These are phyloP conservation scores for Bombardia bombarda DNA, from an alignment of 495 filamentous ascomycete species.

Conservation along the genomic window DNA sequence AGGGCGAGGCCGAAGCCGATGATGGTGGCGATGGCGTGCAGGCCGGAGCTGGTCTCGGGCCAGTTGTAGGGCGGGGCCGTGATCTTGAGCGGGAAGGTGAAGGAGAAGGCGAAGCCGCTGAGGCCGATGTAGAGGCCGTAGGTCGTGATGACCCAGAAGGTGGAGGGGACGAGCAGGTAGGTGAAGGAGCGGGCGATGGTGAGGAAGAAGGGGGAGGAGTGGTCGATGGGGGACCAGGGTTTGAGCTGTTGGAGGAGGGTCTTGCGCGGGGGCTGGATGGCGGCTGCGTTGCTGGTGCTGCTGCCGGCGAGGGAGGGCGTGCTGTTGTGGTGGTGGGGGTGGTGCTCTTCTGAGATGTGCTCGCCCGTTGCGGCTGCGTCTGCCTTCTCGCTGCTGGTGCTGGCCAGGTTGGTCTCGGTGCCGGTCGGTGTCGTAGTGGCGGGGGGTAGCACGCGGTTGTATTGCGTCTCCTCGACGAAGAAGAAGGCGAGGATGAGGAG, in stretches of 20 bases:
- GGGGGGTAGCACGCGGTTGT: conserved; percentile 18
- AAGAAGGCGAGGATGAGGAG: conserved; percentile 43
- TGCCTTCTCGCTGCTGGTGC: conserved; percentile 10
- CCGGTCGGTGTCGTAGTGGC: conserved; percentile 26
- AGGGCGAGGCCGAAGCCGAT: conserved; percentile 46
- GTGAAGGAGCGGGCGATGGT: conserved; percentile 45
- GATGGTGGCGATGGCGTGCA: conserved; percentile 47
- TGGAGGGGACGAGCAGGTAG: conserved; percentile 46
- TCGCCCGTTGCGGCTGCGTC: not conserved
- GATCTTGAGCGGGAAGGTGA: conserved; percentile 58
- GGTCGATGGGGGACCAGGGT: conserved; percentile 34
- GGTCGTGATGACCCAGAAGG: conserved; percentile 49
- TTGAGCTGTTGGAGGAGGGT: conserved; percentile 35
- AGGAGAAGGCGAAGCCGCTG: conserved; percentile 26
- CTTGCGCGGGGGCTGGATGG: conserved; percentile 27
- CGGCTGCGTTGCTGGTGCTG: not conserved
- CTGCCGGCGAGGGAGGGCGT: too few relatives aligned
- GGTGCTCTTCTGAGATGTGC: not conserved
- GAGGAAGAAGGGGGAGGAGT: conserved; percentile 35
- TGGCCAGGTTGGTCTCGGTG: not conserved
- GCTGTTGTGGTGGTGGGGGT: too few relatives aligned
- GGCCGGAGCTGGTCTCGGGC: conserved; percentile 44
- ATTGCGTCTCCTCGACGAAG: conserved; percentile 46
- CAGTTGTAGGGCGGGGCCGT: conserved; percentile 37
- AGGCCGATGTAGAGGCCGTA: conserved; percentile 29